Conservation (phyloP, 441 rosid species). For the Isatis lusitanica region DNA sequence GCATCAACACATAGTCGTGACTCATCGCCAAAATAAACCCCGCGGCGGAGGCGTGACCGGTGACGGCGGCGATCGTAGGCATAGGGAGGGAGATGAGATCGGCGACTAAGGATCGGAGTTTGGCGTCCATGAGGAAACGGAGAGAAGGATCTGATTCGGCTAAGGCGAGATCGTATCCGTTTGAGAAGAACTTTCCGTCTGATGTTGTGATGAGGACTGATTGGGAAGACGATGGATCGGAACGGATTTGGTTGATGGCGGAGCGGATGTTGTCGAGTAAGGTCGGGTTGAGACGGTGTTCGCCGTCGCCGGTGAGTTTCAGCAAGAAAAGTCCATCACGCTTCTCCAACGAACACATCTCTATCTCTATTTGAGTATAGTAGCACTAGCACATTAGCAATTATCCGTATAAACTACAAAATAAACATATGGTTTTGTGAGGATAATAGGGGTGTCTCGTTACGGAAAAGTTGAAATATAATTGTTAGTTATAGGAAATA, state of each 20-base stretch:
- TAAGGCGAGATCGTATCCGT: conserved; percentile 63
- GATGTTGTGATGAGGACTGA: conserved; percentile 61
- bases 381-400: too few relatives aligned
- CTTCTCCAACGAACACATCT: conserved; percentile 61
- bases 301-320: conserved; percentile 52
- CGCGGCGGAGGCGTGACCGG: conserved; percentile 70
- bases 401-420: too few relatives aligned
- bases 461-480: too few relatives aligned
- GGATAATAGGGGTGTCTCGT: too few relatives aligned
- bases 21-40: conserved; percentile 57
- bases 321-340: conserved; percentile 51
- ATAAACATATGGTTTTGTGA: too few relatives aligned
- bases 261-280: conserved; percentile 49
- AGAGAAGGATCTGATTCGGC: conserved; percentile 36
- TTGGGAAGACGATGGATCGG: conserved; percentile 39
- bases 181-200: conserved; percentile 73
- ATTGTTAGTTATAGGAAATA: too few relatives aligned
- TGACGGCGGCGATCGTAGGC: conserved; percentile 73
- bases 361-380: too few relatives aligned
- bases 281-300: conserved; percentile 63
- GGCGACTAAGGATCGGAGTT: conserved; percentile 43
- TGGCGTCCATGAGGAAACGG: conserved; percentile 33
- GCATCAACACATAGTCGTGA: conserved; percentile 69
- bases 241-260: conserved; percentile 40
- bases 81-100: conserved; percentile 68